Evolutionary conservation across 768 basidiomycete species (phyloP), one percentile per base, ranked within the genome.

Genomic region (Melanogaster broomeanus): DNA sequence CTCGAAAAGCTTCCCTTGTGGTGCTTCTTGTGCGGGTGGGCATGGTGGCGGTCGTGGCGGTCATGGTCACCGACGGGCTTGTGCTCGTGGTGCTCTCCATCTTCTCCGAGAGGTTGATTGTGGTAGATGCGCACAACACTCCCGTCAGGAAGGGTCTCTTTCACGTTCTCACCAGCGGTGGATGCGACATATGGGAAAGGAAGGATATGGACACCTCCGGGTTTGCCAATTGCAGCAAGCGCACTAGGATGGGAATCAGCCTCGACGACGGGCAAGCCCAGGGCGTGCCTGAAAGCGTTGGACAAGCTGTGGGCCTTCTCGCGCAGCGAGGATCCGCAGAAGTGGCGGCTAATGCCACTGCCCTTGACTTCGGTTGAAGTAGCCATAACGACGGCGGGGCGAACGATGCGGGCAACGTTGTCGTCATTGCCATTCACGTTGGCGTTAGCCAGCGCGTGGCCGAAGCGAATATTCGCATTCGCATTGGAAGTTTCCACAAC

Each of bases 191-290:
- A 63, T 4, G 74, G 71, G 4, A 72, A 35, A 41, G 53, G 60
- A 22, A 64, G 31, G 37, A 77, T 72, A 33, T 67, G 70, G 19
- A 75, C 35, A 31, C 58, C 59, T 50, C 49, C 56, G 42, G 58
- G 52, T 40, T 45, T 44, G 31, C 48, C 46, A 13, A 53, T 42
- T n/a, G n/a, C n/a, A n/a, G n/a, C n/a, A 42, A 56, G 54, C 28
- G 53, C 22, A 31, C 40, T 27, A 44, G 41, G n/a, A 27, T 35
- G 52, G 28, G 44, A 38, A 21, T 50, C 33, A 22, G 44, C 44
- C 34, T 78, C 74, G 62, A 80, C 78, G 52, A 71, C 68, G 9
- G 80, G 74, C 55, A 84, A 61, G 18, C 85, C 84, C 33, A 88
- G 67, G 2, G 76, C 75, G 51, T 79, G 68, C 39, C 81, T 73